Percentiles rank a stretch among this genome's conserved stretches.
Evolutionary conservation across 2,329 filamentous ascomycete genomes (phyloP).

Genomic region (Taxawa tesnikishii): DNA sequence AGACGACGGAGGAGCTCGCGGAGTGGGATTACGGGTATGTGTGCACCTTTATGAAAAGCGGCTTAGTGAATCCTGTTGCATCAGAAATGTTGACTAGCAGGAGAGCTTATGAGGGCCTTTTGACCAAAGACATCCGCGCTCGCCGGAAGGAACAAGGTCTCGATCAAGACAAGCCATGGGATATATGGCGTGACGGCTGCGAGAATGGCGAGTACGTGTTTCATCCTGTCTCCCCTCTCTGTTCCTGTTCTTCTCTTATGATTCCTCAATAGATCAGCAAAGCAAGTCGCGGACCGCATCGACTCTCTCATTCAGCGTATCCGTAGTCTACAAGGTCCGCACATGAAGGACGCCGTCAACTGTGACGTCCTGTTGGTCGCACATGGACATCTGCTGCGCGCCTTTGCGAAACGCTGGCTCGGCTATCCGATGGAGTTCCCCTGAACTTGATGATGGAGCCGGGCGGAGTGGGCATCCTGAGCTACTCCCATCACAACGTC

Average conservation of each 20-base stretch:
- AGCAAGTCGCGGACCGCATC: conserved; percentile 58
- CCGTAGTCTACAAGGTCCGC: conserved; percentile 35
- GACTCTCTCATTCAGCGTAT: conserved; percentile 72
- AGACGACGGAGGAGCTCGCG: conserved; percentile 38
- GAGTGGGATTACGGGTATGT: conserved; percentile 49
- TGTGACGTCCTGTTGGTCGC: conserved; percentile 72
- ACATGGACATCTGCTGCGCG: conserved; percentile 79
- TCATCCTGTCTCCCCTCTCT: no score
- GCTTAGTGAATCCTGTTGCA: neutral
- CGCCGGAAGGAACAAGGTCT: conserved; percentile 31
- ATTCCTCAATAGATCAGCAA: conserved; percentile 45
- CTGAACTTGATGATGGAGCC: conserved; percentile 68
- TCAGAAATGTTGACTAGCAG: neutral
- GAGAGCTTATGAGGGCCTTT: conserved; percentile 44
- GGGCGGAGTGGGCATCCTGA: conserved; percentile 38
- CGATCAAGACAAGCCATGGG: conserved; percentile 46
- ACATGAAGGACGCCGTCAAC: conserved; percentile 29
- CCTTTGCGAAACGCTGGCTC: conserved; percentile 80
- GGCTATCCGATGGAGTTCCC: conserved; percentile 58
- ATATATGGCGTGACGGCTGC: conserved; percentile 82
- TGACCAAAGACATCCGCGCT: conserved; percentile 35
- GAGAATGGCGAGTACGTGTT: conserved; percentile 43
- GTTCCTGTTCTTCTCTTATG: no score
- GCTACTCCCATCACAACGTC: conserved; percentile 37
- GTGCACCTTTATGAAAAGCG: no score